Base-by-base conservation (phyloP, 306 rosid species). In the Abrus precatorius region DNA sequence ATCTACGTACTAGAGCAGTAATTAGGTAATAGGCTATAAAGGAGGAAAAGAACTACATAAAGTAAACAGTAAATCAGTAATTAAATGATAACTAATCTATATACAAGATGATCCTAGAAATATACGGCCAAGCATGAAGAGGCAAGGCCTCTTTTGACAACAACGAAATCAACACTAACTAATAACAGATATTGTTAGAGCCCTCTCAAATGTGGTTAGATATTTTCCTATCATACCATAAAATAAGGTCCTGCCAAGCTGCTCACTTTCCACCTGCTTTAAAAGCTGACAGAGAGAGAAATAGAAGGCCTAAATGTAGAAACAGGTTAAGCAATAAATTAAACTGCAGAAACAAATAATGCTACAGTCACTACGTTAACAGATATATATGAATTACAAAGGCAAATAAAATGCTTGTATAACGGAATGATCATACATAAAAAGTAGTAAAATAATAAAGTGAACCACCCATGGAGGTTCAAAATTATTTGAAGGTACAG, bases 141-240 rank as follows among this genome's bases (percentile, higher is more conserved):
- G 71, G 62, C 60, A 57, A 80, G 76, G 30, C 87, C 84, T 68
- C 74, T 76, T 53, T 10, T 73, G 75, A 61, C 68, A 82, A 84
- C 76, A 79, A 43, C 48, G 48, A 67, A 43, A 76, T 72, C 48
- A 74, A 69, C 57, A 56, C 70, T 77, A 87, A 69, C 85, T 62
- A 69, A 81, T 44, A 72, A 72, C 62, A 87, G 66, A 85, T 81
- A 89, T 70, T 86, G 76, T 84, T 85, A 87, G 86, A 84, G 87
- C 86, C 94, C 93, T 83, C 92, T 91, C 87, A 90, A 74, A 85
- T 86, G 84, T 85, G 88, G 86, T 84, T 89, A 84, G 86, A 89
- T 90, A 80, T 86, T 81, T 85, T 93, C 97, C 98, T 89, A 87
- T 66, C 99, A 88, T 95, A 95, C 97, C 97, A 95, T 95, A 95